Conservation (phyloP, 1,284 basidiomycete species). For the Ceratobasidium papillatum region DNA sequence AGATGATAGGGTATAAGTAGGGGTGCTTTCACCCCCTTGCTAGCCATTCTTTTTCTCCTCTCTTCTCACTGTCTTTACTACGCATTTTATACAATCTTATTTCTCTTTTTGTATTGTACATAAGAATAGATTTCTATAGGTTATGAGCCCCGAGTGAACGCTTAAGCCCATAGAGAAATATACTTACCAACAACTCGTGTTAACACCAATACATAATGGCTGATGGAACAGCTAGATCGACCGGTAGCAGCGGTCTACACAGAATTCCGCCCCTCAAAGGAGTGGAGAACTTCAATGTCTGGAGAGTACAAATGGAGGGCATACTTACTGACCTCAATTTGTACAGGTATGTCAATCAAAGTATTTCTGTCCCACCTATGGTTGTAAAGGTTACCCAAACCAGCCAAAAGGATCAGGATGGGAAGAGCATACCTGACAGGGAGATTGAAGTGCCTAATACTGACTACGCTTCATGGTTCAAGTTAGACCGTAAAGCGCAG, state of each 20-base stretch:
- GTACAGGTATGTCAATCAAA: background rate
- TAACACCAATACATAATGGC: background rate
- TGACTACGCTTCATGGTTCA: background rate
- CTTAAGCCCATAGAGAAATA: background rate
- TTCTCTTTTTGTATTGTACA: background rate
- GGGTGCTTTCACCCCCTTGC: too few relatives aligned
- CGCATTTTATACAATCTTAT: background rate
- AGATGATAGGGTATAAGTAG: too few relatives aligned
- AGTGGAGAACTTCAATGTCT: background rate
- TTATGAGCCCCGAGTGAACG: constrained; percentile 21
- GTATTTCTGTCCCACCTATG: background rate
- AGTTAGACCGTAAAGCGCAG: background rate
- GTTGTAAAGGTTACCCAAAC: background rate
- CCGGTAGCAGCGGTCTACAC: background rate
- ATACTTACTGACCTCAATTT: constrained; percentile 17
- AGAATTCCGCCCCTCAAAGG: background rate
- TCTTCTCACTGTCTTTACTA: background rate
- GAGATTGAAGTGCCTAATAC: background rate
- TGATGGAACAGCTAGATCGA: background rate
- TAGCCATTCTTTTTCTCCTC: background rate
- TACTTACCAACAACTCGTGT: background rate
- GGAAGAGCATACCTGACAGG: background rate
- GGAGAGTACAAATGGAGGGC: constrained; percentile 18
- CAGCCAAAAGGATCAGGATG: background rate
- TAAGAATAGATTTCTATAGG: constrained; percentile 20